Base-by-base conservation (phyloP, 306 rosid species). In the Corylus americana region DNA sequence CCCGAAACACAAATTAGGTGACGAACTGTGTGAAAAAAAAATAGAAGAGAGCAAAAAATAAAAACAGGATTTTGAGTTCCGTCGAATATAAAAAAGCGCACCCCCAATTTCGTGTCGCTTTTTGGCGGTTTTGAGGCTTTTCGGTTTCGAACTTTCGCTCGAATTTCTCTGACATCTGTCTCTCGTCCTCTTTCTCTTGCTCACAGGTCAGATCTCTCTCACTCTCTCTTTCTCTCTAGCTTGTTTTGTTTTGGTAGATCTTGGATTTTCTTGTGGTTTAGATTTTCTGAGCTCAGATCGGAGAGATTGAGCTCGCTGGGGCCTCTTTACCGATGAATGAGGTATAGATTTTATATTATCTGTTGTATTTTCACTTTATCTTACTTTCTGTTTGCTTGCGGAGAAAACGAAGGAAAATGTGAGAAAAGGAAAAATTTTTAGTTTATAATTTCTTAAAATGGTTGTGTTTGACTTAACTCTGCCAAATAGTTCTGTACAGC, bases 121-220 rank as follows among this genome's bases (percentile, higher is more conserved):
- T 91, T 90, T 91, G 91, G 97, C 93, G 95, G 90, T 89, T 90
- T 81, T 77, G 49, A 81, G 71, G 62, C 88, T 59, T 78, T 85
- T 79, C 89, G 58, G 91, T 87, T 91, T 84, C 90, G 85, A 81
- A 83, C 91, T 86, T 88, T 84, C 85, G 86, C 85, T 66, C 79
- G 51, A 78, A 63, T 77, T 72, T 84, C 35, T 70, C 88, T 77
- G 81, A 31, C 84, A 67, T 57, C 63, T 61, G 29, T 44, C 55
- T 73, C 73, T 39, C 55, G 64, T 79, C 62, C 80, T 59, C 54
- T 78, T 75, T 54, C 80, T 68, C 80, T 11, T 12, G 77, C 51
- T 67, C 71, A 11, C 1, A 82, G 96, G 88, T 90, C 83, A 79
- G 88, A 89, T 85, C 82, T 85, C 84, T 77, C 47, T 49, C 35